Evolutionary conservation across 345 rosid genomes (phyloP).

Genomic region (Hevea brasiliensis): DNA sequence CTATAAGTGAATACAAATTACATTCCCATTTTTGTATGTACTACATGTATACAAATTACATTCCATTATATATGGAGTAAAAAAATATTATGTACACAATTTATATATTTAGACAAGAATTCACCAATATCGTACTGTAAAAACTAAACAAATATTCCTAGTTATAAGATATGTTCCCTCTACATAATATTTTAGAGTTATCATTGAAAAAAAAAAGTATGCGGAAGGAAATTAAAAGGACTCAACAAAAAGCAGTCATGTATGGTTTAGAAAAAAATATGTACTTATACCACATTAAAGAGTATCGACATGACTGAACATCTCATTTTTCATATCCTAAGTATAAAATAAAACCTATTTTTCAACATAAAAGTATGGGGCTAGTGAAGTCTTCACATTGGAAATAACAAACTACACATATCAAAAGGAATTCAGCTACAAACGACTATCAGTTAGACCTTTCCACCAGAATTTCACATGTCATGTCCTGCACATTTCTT

Average conservation of each 20-base stretch:
- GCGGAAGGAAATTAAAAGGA: not conserved
- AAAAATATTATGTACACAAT: not conserved
- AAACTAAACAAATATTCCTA: not conserved
- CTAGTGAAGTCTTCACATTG: not conserved
- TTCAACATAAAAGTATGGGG: too few species aligned
- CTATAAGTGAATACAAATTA: not conserved
- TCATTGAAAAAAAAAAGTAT: not conserved
- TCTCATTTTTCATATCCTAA: not conserved
- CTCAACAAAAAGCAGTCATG: not conserved
- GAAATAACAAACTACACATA: not conserved
- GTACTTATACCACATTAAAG: not conserved
- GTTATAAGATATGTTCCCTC: not conserved
- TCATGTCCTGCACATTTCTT: too few species aligned
- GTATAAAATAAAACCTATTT: not conserved
- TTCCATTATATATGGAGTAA: not conserved
- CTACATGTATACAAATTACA: not conserved
- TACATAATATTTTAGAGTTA: not conserved
- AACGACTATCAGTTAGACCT: not conserved
- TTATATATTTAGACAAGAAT: not conserved
- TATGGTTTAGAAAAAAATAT: not conserved
- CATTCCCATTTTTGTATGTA: too few species aligned
- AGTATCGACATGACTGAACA: not conserved
- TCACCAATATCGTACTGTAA: not conserved
- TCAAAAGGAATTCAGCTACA: too few species aligned
- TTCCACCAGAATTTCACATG: too few species aligned